These are phyloP conservation scores for Bjerkandera adusta DNA, from an alignment of 1,284 basidiomycete genomes.

Conservation along the genomic window DNA sequence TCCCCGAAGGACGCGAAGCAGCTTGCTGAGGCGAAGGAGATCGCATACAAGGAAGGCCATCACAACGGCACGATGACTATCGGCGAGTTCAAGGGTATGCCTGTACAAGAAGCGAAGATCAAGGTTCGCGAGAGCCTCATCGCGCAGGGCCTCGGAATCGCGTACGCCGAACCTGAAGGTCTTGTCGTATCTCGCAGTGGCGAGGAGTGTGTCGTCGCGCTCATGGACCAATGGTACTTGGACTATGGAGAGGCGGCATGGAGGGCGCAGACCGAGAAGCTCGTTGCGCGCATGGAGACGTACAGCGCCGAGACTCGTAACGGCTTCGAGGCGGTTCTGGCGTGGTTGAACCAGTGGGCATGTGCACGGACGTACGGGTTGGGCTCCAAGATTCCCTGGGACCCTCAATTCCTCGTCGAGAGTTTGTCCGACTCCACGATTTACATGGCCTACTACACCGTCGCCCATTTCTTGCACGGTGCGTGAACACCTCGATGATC, in stretches of 20 bases:
- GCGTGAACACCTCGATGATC: slow-evolving; percentile 22
- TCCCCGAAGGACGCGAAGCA: slow-evolving; percentile 94
- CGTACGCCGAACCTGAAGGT: slow-evolving; percentile 97
- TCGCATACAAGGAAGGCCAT: slow-evolving; percentile 99
- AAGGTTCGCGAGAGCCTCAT: slow-evolving; percentile 90
- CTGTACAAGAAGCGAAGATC: slow-evolving; percentile 89
- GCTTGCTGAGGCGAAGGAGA: slow-evolving; percentile 95
- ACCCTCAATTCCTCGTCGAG: slow-evolving; percentile 95
- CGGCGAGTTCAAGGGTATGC: slow-evolving; percentile 85
- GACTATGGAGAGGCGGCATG: slow-evolving; percentile 94
- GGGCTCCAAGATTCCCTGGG: slow-evolving; percentile 97
- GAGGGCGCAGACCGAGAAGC: slow-evolving; percentile 82
- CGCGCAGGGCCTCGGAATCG: slow-evolving; percentile 73
- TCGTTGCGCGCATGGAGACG: slow-evolving; percentile 86
- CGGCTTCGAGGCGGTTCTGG: slow-evolving; percentile 88
- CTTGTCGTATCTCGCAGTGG: slow-evolving; percentile 86
- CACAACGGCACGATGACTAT: slow-evolving; percentile 90
- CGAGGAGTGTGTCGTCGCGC: slow-evolving; percentile 96
- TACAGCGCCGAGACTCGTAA: slow-evolving; percentile 90
- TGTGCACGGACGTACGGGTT: slow-evolving; percentile 97
- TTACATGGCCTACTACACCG: slow-evolving; percentile 99
- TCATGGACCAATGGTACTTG: slow-evolving; percentile 99
- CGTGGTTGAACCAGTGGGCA: slow-evolving; percentile 99
- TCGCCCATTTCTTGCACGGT: slow-evolving; percentile 89
- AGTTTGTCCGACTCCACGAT: slow-evolving; percentile 97